A percentile compares a stretch with the other conserved stretches of the same genome.
phyloP scores from a whole-genome alignment of 495 filamentous ascomycete genomes.

The Tuber indicum region DNA sequence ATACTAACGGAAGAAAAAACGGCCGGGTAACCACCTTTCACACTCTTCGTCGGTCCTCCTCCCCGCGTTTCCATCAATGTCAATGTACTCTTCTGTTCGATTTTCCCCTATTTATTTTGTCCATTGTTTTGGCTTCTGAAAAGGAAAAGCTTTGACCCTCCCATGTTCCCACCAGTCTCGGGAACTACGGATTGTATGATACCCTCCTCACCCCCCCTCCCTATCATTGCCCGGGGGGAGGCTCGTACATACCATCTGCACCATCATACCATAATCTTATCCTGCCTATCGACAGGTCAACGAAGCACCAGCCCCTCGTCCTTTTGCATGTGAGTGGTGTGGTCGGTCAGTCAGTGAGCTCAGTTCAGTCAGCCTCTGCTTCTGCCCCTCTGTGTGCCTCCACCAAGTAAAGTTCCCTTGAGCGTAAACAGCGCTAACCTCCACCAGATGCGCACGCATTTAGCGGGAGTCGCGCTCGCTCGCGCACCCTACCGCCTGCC shows the following conservation, averaged over 20 bases:
- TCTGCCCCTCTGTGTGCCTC: conserved; percentile 1
- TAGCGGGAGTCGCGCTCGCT: background rate
- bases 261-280: background rate
- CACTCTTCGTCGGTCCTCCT: background rate
- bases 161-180: background rate
- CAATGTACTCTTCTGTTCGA: background rate
- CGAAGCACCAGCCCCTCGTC: background rate
- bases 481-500: background rate
- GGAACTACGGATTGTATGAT: background rate
- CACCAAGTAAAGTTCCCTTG: background rate
- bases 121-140: background rate
- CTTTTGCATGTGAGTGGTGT: conserved; percentile 1
- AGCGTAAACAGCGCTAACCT: conserved; percentile 1
- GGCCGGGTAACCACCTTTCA: background rate
- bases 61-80: background rate
- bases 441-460: background rate
- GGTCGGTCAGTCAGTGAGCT: background rate
- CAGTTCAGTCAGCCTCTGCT: conserved; percentile 1
- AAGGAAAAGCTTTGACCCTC: background rate
- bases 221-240: background rate
- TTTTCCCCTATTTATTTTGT: background rate
- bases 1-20: background rate
- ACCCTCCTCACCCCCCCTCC: background rate
- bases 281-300: conserved; percentile 2
- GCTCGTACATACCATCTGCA: background rate